A percentile compares a stretch with the other conserved stretches of the same genome.
phyloP scores from a whole-genome alignment of 441 rosid species.

The Euphorbia celastroides region DNA sequence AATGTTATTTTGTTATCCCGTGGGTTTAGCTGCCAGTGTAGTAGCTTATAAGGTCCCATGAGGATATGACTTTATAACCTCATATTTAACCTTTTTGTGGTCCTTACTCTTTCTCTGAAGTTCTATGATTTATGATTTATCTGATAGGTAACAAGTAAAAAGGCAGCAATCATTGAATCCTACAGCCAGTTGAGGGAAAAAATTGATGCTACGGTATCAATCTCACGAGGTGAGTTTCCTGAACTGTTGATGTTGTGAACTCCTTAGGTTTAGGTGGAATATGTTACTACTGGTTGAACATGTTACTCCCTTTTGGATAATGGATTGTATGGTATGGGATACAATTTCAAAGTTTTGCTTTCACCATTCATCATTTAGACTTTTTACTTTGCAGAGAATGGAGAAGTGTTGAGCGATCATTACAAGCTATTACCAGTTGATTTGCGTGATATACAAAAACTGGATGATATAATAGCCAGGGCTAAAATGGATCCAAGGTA shows the following conservation, averaged over 20 bases:
- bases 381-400: conserved; percentile 54
- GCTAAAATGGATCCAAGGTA: conserved; percentile 89
- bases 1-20: conserved; percentile 8
- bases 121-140: conserved; percentile 3
- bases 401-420: conserved; percentile 78
- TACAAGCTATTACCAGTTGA: conserved; percentile 92
- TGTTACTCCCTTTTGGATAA: not conserved
- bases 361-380: conserved; percentile 7
- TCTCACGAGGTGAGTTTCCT: conserved; percentile 54
- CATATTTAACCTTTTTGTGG: conserved; percentile 10
- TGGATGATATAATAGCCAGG: conserved; percentile 60
- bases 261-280: not conserved
- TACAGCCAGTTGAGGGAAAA: conserved; percentile 62
- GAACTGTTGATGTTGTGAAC: conserved; percentile 1
- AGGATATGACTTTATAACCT: conserved; percentile 7
- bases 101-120: conserved; percentile 6
- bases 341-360: conserved; percentile 7
- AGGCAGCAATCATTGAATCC: conserved; percentile 70
- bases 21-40: conserved; percentile 8
- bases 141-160: conserved; percentile 75
- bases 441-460: conserved; percentile 63
- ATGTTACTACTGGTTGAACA: conserved; percentile 1
- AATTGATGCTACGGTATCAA: conserved; percentile 60
- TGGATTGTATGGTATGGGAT: not conserved
- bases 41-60: conserved; percentile 8